These are phyloP conservation scores for Mycena leptocephala DNA, from an alignment of 768 basidiomycete genomes.

Conservation along the genomic window DNA sequence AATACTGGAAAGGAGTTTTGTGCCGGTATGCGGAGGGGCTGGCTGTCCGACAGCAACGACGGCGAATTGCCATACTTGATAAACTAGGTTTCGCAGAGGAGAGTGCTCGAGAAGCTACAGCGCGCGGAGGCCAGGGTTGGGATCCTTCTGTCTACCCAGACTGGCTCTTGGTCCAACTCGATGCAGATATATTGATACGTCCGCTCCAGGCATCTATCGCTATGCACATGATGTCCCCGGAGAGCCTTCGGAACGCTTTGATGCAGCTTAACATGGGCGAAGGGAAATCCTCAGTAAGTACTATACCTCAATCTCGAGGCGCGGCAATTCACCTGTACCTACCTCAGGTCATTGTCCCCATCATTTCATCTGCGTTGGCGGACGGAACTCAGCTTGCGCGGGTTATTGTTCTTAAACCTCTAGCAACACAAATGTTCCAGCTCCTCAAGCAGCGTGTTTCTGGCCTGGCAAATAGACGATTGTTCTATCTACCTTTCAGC, in stretches of 20 bases:
- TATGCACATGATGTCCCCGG: constrained; percentile 54
- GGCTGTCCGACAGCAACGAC: background rate
- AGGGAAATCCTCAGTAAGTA: constrained; percentile 62
- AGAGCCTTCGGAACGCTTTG: constrained; percentile 51
- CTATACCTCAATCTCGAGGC: no score
- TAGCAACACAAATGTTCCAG: constrained; percentile 65
- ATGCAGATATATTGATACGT: constrained; percentile 56
- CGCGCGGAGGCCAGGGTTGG: constrained; percentile 5
- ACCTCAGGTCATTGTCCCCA: constrained; percentile 61
- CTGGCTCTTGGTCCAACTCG: constrained; percentile 65
- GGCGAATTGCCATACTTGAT: background rate
- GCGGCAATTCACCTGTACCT: no score
- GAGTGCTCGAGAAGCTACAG: background rate
- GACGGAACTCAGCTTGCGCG: constrained; percentile 62
- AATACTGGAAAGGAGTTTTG: background rate
- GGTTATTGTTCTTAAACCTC: constrained; percentile 65
- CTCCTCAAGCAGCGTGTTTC: constrained; percentile 60
- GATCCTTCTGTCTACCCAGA: constrained; percentile 49
- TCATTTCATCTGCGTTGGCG: constrained; percentile 57
- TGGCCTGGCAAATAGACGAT: constrained; percentile 61
- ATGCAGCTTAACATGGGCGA: constrained; percentile 76
- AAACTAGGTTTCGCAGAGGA: background rate
- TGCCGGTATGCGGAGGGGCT: constrained; percentile 7
- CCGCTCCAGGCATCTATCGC: constrained; percentile 52
- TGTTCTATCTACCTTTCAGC: constrained; percentile 69